These are phyloP conservation scores for Phytophthora ramorum DNA, from an alignment of 352 stramenopile species.

Conservation along the genomic window DNA sequence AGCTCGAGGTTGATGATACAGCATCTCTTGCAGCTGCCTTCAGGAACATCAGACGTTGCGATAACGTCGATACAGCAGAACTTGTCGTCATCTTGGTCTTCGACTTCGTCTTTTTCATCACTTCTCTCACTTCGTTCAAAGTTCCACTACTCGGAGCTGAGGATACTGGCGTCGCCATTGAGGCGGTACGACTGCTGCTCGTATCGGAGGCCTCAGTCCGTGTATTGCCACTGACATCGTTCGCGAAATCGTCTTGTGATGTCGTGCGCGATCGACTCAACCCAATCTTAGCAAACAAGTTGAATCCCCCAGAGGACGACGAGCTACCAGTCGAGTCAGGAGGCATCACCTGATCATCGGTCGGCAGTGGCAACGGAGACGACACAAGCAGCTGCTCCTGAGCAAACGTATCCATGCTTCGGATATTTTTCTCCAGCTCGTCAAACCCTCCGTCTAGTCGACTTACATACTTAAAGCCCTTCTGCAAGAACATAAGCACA, in stretches of 20 bases:
- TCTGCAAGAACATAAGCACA: conserved; percentile 88
- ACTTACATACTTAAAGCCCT: conserved; percentile 89
- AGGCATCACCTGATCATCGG: conserved; percentile 8
- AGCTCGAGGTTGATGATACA: conserved; percentile 45
- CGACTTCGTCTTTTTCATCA: conserved; percentile 22
- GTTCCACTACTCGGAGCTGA: conserved; percentile 21
- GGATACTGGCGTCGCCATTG: background rate
- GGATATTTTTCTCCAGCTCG: conserved; percentile 75
- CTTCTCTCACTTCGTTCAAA: conserved; percentile 13
- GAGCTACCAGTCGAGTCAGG: conserved; percentile 23
- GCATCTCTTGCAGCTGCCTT: conserved; percentile 77
- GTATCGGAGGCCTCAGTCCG: conserved; percentile 7
- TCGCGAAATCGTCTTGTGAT: conserved; percentile 46
- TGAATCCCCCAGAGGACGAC: conserved; percentile 40
- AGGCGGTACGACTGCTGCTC: conserved; percentile 2
- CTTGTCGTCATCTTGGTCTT: conserved; percentile 41
- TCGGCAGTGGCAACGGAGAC: conserved; percentile 20
- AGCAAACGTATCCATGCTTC: conserved; percentile 62
- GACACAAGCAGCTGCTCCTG: conserved; percentile 82
- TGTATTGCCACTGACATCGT: conserved; percentile 7
- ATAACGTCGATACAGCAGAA: conserved; percentile 56
- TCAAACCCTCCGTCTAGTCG: conserved; percentile 85
- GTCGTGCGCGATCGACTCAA: conserved; percentile 41
- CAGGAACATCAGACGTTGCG: conserved; percentile 68
- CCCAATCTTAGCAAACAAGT: conserved; percentile 60